These are phyloP conservation scores for Apiospora malaysiana DNA, from an alignment of 2,329 filamentous ascomycete genomes.

Conservation along the genomic window DNA sequence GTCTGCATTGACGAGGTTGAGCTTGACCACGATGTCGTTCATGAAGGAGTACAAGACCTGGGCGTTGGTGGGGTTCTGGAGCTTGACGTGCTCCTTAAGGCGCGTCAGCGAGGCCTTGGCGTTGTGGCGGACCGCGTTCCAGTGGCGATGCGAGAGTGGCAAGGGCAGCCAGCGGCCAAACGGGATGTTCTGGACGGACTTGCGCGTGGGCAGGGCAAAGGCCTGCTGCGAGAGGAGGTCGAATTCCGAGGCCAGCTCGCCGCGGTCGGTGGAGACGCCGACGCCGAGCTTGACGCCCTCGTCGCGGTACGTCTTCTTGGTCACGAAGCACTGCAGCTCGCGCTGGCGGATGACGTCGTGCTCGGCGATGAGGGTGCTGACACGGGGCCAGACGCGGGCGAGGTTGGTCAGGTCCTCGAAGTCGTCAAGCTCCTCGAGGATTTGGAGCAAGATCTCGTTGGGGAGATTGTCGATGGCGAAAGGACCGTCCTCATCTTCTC, in stretches of 20 bases:
- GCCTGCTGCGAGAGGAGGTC: constrained; percentile 52
- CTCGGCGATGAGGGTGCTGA: constrained; percentile 41
- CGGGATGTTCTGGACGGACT: constrained; percentile 47
- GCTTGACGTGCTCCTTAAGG: constrained; percentile 35
- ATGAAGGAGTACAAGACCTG: constrained; percentile 54
- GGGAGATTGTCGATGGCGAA: constrained; percentile 41
- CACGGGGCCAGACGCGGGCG: constrained; percentile 43
- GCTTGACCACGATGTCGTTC: constrained; percentile 56
- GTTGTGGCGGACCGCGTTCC: constrained; percentile 42
- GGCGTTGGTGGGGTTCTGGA: constrained; percentile 33
- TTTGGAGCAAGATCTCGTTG: constrained; percentile 47
- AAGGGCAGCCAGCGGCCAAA: constrained; percentile 54
- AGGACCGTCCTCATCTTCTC: background rate
- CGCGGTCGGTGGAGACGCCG: constrained; percentile 41
- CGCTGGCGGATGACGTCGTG: constrained; percentile 47
- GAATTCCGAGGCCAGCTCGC: constrained; percentile 51
- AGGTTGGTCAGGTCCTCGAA: constrained; percentile 45
- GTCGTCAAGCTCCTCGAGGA: constrained; percentile 41
- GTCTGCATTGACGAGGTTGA: constrained; percentile 48
- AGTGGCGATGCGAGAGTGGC: constrained; percentile 52
- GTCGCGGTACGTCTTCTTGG: constrained; percentile 47
- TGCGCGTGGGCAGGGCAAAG: constrained; percentile 43
- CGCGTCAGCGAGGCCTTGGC: constrained; percentile 34
- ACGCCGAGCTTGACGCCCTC: constrained; percentile 46
- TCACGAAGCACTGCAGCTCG: constrained; percentile 53